phyloP scores from a whole-genome alignment of 1,139 yeast species.

The Hyphopichia burtonii region DNA sequence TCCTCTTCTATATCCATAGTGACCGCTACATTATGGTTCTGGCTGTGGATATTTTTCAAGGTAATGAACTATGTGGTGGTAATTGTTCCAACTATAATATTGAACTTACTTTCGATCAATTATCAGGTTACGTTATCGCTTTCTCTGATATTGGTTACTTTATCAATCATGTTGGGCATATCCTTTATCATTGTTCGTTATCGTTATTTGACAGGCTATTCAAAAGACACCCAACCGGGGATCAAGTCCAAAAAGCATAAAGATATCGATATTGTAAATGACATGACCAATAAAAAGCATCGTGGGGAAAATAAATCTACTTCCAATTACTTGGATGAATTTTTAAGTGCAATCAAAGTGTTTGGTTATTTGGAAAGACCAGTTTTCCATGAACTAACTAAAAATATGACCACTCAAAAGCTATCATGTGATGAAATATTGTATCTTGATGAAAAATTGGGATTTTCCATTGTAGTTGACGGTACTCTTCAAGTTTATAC shows the following conservation, averaged over 20 bases:
- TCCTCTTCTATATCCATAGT: constrained; percentile 10
- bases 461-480: constrained; percentile 92
- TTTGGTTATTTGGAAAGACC: constrained; percentile 90
- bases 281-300: constrained; percentile 30
- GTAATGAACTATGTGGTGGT: constrained; percentile 17
- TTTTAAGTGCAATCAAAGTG: constrained; percentile 84
- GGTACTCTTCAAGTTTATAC: constrained; percentile 84
- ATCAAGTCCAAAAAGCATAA: constrained; percentile 9
- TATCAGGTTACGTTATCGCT: constrained; percentile 36
- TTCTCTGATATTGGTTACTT: constrained; percentile 26
- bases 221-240: constrained; percentile 22
- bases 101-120: constrained; percentile 26
- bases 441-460: constrained; percentile 69
- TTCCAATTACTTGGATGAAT: constrained; percentile 74
- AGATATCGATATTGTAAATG: constrained; percentile 20
- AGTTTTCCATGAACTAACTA: constrained; percentile 89
- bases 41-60: constrained; percentile 19
- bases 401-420: constrained; percentile 88
- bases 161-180: constrained; percentile 17
- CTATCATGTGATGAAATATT: constrained; percentile 75
- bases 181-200: constrained; percentile 37
- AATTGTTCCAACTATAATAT: constrained; percentile 20
- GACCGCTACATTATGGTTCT: constrained; percentile 13
- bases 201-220: constrained; percentile 38
- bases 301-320: constrained; percentile 20